Base-by-base conservation (phyloP, 2,329 filamentous ascomycete genomes). In the Phialocephala sp. region DNA sequence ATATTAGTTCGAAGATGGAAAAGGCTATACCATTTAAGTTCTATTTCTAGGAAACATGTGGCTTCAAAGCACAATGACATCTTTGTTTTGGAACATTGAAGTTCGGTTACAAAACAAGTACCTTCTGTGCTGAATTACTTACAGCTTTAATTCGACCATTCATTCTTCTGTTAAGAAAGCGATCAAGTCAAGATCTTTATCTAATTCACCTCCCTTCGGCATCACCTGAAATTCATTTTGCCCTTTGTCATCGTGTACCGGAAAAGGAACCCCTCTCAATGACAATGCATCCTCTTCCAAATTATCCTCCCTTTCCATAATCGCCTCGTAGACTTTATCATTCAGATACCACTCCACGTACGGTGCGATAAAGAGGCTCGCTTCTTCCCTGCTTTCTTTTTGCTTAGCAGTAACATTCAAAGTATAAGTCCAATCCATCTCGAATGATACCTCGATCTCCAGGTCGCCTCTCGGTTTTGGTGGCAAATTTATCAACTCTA, bases 401-500 rank as follows among this genome's bases (percentile, higher is more conserved):
- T 55, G 47, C 9, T 14, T 63, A 2, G 39, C 57, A 15, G 11
- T 12, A n/a, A 67, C 64, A 4, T 6, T 65, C 39, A 69, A 59
- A 15, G 47, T 9, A 8, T 43, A 24, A 59, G 77, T 76, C n/a
- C 39, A 4, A 55, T 68, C 63, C 12, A 70, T 15, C 14, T 69
- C 63, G 52, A 70, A 69, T 6, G 36, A 14, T 2, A 71, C 22
- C 11, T 72, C 69, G 11, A 74, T 66, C 15, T 68, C 54, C 4
- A 64, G 54, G 1, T 66, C 59, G 1, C 69, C 72, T 18, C 55
- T 63, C 22, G 59, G 60, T n/a, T 55, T 45, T 4, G 86, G 86
- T 57, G 87, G 87, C 62, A 90, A 87, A 32, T 87, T 86, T 66
- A 84, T 82, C 57, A 91, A 77, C 64, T 87, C 89, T 78, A 91